Percentiles rank a stretch among this genome's conserved stretches.
phyloP scores from a whole-genome alignment of 768 basidiomycete genomes.

The Lactifluus rugatus region DNA sequence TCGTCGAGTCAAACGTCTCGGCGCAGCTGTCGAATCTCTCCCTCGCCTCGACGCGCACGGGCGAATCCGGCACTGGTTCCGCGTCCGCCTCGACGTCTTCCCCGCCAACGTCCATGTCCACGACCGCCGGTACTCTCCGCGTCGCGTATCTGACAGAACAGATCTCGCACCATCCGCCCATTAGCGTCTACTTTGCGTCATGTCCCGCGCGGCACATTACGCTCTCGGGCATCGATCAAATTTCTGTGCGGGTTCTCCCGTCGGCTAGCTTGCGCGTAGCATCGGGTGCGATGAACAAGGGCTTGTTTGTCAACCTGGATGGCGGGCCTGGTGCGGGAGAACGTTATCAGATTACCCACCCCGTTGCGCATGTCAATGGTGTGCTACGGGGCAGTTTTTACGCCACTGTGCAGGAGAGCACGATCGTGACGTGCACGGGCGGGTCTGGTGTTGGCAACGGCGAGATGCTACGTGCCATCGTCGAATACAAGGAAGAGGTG shows the following conservation, averaged over 20 bases:
- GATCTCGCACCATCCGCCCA: constrained; percentile 94
- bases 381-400: constrained; percentile 88
- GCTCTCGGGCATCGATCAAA: constrained; percentile 81
- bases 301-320: constrained; percentile 72
- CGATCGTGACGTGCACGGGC: constrained; percentile 72
- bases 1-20: constrained; percentile 35
- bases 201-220: constrained; percentile 70
- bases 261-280: constrained; percentile 65
- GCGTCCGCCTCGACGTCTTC: constrained; percentile 9
- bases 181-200: constrained; percentile 72
- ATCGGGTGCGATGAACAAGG: constrained; percentile 81
- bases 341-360: constrained; percentile 82
- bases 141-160: constrained; percentile 86
- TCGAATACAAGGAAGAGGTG: constrained; percentile 97
- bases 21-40: constrained; percentile 55
- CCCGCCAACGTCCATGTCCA: constrained; percentile 25
- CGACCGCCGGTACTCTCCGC: constrained; percentile 34
- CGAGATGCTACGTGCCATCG: constrained; percentile 63
- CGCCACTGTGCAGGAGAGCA: constrained; percentile 72
- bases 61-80: constrained; percentile 17
- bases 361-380: constrained; percentile 83
- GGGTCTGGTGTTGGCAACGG: constrained; percentile 37
- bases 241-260: constrained; percentile 84
- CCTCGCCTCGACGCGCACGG: constrained; percentile 32
- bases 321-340: constrained; percentile 71